Percentiles rank a stretch among this genome's conserved stretches.
These are phyloP conservation scores for Guadua angustifolia DNA, from an alignment of 176 grass and related monocot species.

Conservation along the genomic window DNA sequence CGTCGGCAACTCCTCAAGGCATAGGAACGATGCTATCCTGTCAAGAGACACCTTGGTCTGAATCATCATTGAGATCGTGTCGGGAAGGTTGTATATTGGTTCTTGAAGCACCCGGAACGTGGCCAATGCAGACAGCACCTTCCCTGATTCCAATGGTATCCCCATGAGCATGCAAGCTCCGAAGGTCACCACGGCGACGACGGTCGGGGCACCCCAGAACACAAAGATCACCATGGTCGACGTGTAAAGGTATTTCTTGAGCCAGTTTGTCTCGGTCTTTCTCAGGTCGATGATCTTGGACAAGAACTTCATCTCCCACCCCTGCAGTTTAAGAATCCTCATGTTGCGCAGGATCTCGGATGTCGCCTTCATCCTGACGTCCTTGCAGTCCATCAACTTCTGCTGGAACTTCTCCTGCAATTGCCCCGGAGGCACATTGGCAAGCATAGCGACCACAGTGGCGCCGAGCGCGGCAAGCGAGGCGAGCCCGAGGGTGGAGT, in stretches of 20 bases:
- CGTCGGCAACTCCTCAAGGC: conserved; percentile 49
- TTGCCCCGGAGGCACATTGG: conserved; percentile 65
- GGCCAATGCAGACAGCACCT: conserved; percentile 55
- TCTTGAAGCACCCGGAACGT: conserved; percentile 54
- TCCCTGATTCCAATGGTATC: conserved; percentile 55
- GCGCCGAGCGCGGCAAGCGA: conserved; percentile 60
- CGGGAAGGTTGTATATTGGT: conserved; percentile 55
- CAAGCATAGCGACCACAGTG: conserved; percentile 66
- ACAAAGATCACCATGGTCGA: conserved; percentile 46
- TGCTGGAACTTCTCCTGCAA: conserved; percentile 72
- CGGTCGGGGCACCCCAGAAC: conserved; percentile 65
- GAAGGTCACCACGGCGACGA: conserved; percentile 77
- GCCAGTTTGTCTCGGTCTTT: conserved; percentile 65
- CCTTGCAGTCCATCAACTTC: conserved; percentile 82
- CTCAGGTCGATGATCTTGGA: conserved; percentile 76
- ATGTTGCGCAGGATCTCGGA: conserved; percentile 87
- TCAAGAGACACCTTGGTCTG: conserved; percentile 61
- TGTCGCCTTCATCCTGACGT: conserved; percentile 77
- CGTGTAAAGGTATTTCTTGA: conserved; percentile 68
- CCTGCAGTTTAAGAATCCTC: conserved; percentile 86
- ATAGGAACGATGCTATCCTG: conserved; percentile 56
- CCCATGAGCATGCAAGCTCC: conserved; percentile 54
- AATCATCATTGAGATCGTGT: conserved; percentile 55
- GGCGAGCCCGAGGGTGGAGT: conserved; percentile 64
- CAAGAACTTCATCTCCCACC: conserved; percentile 92